Evolutionary conservation across 805 yeast species (phyloP), one percentile per base, ranked within the genome.

Genomic region (Candida koratica): DNA sequence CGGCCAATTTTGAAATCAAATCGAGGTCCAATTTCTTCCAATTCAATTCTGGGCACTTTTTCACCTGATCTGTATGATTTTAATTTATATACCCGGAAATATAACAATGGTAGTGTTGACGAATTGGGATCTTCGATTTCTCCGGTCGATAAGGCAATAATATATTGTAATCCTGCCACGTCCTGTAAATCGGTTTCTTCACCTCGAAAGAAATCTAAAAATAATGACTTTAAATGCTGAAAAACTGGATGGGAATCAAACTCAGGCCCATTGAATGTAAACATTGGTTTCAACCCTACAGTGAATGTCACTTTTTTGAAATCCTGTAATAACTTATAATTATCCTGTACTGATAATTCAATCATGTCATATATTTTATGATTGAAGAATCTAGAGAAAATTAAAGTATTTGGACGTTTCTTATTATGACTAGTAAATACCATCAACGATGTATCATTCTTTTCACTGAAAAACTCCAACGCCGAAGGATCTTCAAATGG

Each of bases 11-110:
- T 79, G 66, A 93, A 90, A 59, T 90, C 97, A 42, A 93, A 72
- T 53, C 98, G 76, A 43, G 98, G 98, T 0, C 98, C 98, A 44
- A 86, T 81, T 61, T 93, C 98, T 38, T 84, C 93, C 28, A 93
- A 69, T 65, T 93, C 97, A 16, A 93, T 89, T 57, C 98, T 75
- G 38, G 98, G 97, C 38, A 86, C 71, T 56, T 85, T 88, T 55
- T 90, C 95, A 33, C 83, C 89, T 43, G 90, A 79, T 56, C 73
- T 79, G 59, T 63, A 82, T 4, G 97, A 79, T 58, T 82, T 85
- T 51, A 93, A 65, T 52, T 82, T 78, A 60, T 90, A 93, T 19
- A 88, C 97, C 64, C 98, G 78, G 75, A 93, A 90, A 53, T 87
- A 74, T 32, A 93, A 83, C 34, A 73, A 60, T 12, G 98, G 97